Percentiles rank a stretch among this genome's conserved stretches.
These are phyloP conservation scores for Extremus antarcticus DNA, from an alignment of 495 filamentous ascomycete genomes.

Conservation along the genomic window DNA sequence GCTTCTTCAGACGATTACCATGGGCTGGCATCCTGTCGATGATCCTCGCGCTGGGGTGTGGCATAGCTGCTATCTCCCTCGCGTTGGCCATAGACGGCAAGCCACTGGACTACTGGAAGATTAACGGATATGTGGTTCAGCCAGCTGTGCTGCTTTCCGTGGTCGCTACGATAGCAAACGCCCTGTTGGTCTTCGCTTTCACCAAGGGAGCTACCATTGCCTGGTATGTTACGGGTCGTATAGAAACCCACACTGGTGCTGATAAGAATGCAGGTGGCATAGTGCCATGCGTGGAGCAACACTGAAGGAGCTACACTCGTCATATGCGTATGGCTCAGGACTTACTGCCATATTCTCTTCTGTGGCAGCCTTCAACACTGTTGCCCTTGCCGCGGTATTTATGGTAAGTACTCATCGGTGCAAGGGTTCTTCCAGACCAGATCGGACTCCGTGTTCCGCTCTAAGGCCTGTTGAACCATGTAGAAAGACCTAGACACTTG, in stretches of 20 bases:
- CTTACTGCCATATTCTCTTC: not conserved
- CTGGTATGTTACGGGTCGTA: too few relatives aligned
- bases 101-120: not conserved
- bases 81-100: not conserved
- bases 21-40: not conserved
- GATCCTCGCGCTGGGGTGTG: not conserved
- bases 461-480: too few relatives aligned
- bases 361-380: not conserved
- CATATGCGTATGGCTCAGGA: not conserved
- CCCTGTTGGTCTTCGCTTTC: conserved; percentile 1
- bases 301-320: not conserved
- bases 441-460: too few relatives aligned
- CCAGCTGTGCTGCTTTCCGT: not conserved
- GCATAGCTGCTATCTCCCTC: not conserved
- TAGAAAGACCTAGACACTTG: too few relatives aligned
- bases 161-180: not conserved
- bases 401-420: too few relatives aligned
- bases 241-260: too few relatives aligned
- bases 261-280: too few relatives aligned
- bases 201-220: not conserved
- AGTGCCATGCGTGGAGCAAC: not conserved
- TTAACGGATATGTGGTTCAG: not conserved
- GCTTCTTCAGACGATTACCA: not conserved
- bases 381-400: not conserved
- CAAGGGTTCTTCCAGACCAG: too few relatives aligned